Evolutionary conservation across 1,139 yeast genomes (phyloP).

Genomic region (Taiozyma sp.): DNA sequence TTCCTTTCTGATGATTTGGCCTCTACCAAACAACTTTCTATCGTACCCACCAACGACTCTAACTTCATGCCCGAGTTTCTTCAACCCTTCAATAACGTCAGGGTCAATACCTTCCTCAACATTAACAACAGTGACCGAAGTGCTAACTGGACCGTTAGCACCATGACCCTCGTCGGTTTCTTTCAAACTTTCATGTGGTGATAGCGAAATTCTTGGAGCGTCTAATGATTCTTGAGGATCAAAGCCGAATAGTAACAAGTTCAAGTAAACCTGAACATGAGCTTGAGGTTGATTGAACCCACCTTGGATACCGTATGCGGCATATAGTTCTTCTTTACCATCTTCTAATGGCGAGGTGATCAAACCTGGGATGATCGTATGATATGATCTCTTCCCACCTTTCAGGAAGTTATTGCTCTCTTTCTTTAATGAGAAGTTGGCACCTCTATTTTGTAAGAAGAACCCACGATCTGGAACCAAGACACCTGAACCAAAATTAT

Average conservation of each 20-base stretch:
- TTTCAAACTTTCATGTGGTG: constrained; percentile 40
- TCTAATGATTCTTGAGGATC: constrained; percentile 75
- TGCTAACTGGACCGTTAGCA: constrained; percentile 63
- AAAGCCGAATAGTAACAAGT: constrained; percentile 57
- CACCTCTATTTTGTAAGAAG: constrained; percentile 72
- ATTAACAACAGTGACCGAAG: constrained; percentile 53
- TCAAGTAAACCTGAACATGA: constrained; percentile 73
- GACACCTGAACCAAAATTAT: constrained; percentile 70
- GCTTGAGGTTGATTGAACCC: constrained; percentile 89
- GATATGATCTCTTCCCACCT: constrained; percentile 75
- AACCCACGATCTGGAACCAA: constrained; percentile 64
- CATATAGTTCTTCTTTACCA: constrained; percentile 45
- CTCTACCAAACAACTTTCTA: constrained; percentile 59
- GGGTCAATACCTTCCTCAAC: constrained; percentile 60
- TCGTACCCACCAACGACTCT: constrained; percentile 39
- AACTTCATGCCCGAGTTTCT: constrained; percentile 55
- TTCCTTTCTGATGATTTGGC: constrained; percentile 62
- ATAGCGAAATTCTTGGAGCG: constrained; percentile 67
- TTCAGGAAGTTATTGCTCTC: constrained; percentile 58
- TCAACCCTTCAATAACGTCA: constrained; percentile 40
- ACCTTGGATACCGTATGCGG: constrained; percentile 83
- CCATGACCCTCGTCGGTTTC: constrained; percentile 53
- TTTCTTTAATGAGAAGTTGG: constrained; percentile 61
- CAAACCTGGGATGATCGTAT: constrained; percentile 83
- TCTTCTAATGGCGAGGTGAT: constrained; percentile 42